phyloP scores from a whole-genome alignment of 257 asterid genomes.

The Ilex aquifolium region DNA sequence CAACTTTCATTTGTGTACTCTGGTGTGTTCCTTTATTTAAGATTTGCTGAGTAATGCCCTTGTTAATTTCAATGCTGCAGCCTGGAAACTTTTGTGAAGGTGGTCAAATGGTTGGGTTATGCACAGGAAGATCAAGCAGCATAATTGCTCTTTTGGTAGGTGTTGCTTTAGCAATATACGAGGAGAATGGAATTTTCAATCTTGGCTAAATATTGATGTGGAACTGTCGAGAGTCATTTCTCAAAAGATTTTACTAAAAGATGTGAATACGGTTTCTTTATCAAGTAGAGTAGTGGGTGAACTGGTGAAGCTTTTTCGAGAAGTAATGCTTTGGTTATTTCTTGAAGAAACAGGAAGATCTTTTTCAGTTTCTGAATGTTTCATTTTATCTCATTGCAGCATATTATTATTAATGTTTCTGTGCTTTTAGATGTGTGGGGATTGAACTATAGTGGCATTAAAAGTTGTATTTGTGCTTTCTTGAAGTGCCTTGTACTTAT shows the following conservation, averaged over 20 bases:
- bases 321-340: too few relatives aligned
- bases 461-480: background rate
- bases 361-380: background rate
- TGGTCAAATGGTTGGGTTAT: background rate
- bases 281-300: background rate
- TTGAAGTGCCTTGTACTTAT: background rate
- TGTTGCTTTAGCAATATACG: background rate
- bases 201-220: background rate
- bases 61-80: slow-evolving; percentile 19
- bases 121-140: slow-evolving; percentile 9
- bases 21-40: too few relatives aligned
- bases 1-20: background rate
- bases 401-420: too few relatives aligned
- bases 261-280: background rate
- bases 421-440: background rate
- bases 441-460: background rate
- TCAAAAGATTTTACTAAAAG: too few relatives aligned
- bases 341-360: background rate
- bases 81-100: slow-evolving; percentile 50
- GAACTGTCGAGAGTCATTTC: background rate
- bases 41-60: background rate
- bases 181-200: background rate
- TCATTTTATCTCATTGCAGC: too few relatives aligned
- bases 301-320: background rate
- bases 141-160: background rate